phyloP scores from a whole-genome alignment of 2,329 filamentous ascomycete genomes.

The Penicillium verrucosum region DNA sequence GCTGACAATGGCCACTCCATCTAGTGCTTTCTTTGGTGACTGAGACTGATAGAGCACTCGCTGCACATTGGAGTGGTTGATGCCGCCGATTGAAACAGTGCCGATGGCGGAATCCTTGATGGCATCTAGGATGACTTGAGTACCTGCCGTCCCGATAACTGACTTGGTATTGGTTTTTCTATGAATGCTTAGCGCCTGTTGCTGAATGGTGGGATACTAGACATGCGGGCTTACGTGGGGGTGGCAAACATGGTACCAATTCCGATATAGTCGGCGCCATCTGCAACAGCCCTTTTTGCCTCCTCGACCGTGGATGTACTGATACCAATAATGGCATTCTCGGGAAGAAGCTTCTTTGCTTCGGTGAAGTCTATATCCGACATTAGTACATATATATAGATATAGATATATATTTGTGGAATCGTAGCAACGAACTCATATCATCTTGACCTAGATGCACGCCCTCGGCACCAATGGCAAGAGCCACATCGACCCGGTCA shows the following conservation, averaged over 20 bases:
- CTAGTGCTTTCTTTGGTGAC: constrained; percentile 57
- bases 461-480: constrained; percentile 82
- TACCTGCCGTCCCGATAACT: constrained; percentile 71
- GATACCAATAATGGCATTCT: constrained; percentile 79
- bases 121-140: constrained; percentile 62
- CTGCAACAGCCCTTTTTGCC: constrained; percentile 66
- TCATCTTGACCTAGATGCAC: constrained; percentile 96
- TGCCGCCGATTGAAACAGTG: constrained; percentile 80
- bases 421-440: constrained; percentile 56
- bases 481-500: constrained; percentile 84
- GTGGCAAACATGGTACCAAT: constrained; percentile 89
- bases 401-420: neutral
- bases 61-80: constrained; percentile 73
- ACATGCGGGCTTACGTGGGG: constrained; percentile 58
- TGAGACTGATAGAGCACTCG: constrained; percentile 69
- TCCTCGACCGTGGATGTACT: constrained; percentile 75
- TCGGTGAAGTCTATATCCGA: constrained; percentile 41
- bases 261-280: constrained; percentile 86
- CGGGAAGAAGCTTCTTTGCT: constrained; percentile 70
- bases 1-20: constrained; percentile 85
- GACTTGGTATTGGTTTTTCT: constrained; percentile 85
- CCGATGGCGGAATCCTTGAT: constrained; percentile 52
- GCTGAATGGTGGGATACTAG: neutral
- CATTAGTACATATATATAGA: neutral
- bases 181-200: constrained; percentile 6